Evolutionary conservation across 202 grass and related monocot genomes (phyloP).

Genomic region (Schoenoplectus triqueter): DNA sequence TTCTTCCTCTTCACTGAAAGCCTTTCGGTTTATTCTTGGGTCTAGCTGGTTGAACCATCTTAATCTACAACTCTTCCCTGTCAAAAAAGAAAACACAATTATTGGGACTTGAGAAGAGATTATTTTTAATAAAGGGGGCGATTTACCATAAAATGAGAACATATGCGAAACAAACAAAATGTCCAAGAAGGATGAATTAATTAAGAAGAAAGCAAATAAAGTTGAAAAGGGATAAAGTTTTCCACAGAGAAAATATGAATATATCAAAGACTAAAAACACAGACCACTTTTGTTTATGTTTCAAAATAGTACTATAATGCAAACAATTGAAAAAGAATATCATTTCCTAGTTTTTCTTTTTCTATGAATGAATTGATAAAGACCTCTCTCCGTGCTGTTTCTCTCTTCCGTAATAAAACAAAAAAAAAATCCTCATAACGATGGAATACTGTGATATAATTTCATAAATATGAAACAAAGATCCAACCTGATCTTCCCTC

Average conservation of each 20-base stretch:
- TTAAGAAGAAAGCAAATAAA: not conserved
- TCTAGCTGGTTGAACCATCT: slow-evolving; percentile 99
- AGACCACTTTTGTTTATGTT: slow-evolving; percentile 3
- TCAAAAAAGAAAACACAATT: not conserved
- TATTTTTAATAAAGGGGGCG: not conserved
- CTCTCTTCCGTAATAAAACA: not conserved
- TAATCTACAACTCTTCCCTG: slow-evolving; percentile 93
- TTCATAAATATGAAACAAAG: not conserved
- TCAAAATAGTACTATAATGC: too few relatives aligned
- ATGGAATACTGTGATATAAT: not conserved
- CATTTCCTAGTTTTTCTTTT: not conserved
- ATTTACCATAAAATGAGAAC: not conserved
- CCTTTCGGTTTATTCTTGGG: slow-evolving; percentile 72
- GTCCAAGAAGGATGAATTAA: not conserved
- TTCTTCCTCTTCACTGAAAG: slow-evolving; percentile 73
- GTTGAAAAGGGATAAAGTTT: not conserved
- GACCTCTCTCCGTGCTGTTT: not conserved
- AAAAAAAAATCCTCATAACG: not conserved
- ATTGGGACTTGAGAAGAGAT: not conserved
- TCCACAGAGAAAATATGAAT: not conserved
- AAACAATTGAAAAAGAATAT: not conserved
- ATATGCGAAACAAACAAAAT: not conserved
- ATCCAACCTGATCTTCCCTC: slow-evolving; percentile 86
- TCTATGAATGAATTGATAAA: not conserved
- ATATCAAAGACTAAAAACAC: not conserved